Evolutionary conservation across 768 basidiomycete genomes (phyloP).

Genomic region (Agaricus bisporus): DNA sequence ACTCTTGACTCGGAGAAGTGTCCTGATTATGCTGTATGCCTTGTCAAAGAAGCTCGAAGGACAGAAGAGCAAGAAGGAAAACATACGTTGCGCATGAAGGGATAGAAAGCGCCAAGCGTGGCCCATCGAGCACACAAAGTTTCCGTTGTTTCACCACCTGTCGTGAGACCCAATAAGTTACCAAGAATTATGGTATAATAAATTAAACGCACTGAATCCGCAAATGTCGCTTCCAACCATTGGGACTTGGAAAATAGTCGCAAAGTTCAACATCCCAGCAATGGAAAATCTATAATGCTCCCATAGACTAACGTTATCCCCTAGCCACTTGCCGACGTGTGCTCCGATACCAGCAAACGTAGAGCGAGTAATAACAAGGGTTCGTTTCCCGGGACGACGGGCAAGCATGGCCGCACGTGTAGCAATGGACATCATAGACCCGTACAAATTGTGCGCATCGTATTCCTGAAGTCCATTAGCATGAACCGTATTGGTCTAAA

Average conservation of each 20-base stretch:
- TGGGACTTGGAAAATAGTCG: conserved; percentile 58
- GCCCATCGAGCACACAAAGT: conserved; percentile 73
- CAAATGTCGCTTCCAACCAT: conserved; percentile 78
- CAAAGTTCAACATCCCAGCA: conserved; percentile 62
- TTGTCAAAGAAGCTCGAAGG: not conserved
- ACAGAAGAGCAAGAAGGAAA: not conserved
- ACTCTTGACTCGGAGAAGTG: conserved; percentile 53
- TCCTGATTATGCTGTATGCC: conserved; percentile 46
- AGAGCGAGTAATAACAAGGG: conserved; percentile 67
- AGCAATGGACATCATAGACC: conserved; percentile 63
- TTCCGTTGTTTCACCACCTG: conserved; percentile 58
- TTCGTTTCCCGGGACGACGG: conserved; percentile 53
- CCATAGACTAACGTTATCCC: conserved; percentile 59
- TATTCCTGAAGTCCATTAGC: conserved; percentile 56
- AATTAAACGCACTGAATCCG: conserved; percentile 42
- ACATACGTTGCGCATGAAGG: conserved; percentile 73
- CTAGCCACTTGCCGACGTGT: conserved; percentile 71
- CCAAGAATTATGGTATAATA: not conserved
- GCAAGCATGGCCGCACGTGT: conserved; percentile 58
- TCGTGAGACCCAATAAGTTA: not conserved
- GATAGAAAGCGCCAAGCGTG: conserved; percentile 70
- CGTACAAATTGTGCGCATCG: conserved; percentile 62
- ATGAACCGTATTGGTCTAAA: conserved; percentile 40
- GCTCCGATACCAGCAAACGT: conserved; percentile 66
- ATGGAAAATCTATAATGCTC: conserved; percentile 54